A percentile compares a stretch with the other conserved stretches of the same genome.
Evolutionary conservation across 2,329 filamentous ascomycete genomes (phyloP).

Genomic region (Xylaria sp.): DNA sequence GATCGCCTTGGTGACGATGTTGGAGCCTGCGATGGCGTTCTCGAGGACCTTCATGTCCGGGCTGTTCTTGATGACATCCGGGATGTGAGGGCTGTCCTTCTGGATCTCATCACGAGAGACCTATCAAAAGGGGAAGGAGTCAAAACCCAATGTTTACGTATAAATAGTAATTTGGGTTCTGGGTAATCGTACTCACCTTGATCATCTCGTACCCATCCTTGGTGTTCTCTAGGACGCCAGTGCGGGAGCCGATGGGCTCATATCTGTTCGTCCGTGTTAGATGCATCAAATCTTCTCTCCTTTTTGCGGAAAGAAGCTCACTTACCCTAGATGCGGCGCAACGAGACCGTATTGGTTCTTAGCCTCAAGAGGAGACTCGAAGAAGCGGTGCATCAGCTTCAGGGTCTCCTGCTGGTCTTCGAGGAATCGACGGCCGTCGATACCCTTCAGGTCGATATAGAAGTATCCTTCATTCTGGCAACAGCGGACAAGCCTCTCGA

Average conservation of each 20-base stretch:
- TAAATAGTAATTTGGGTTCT: not conserved
- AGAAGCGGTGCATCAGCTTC: slow-evolving; percentile 67
- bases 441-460: slow-evolving; percentile 64
- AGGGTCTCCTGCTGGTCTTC: slow-evolving; percentile 64
- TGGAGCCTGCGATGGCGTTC: slow-evolving; percentile 61
- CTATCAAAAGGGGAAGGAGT: slow-evolving; percentile 16
- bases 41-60: slow-evolving; percentile 60
- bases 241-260: slow-evolving; percentile 61
- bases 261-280: slow-evolving; percentile 51
- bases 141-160: not conserved
- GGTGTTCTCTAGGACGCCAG: slow-evolving; percentile 59
- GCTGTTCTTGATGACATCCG: slow-evolving; percentile 60
- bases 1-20: slow-evolving; percentile 63
- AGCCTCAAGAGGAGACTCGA: slow-evolving; percentile 61
- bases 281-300: not conserved
- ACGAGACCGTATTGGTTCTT: slow-evolving; percentile 68
- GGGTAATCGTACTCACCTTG: slow-evolving; percentile 51
- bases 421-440: slow-evolving; percentile 64
- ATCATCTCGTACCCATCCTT: slow-evolving; percentile 66
- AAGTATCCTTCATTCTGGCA: slow-evolving; percentile 66
- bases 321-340: slow-evolving; percentile 63
- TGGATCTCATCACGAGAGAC: slow-evolving; percentile 63
- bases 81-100: slow-evolving; percentile 58
- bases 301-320: slow-evolving; percentile 45
- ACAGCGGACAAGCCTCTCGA: slow-evolving; percentile 61